Evolutionary conservation across 495 filamentous ascomycete species (phyloP).

Genomic region (Neurospora sp.): DNA sequence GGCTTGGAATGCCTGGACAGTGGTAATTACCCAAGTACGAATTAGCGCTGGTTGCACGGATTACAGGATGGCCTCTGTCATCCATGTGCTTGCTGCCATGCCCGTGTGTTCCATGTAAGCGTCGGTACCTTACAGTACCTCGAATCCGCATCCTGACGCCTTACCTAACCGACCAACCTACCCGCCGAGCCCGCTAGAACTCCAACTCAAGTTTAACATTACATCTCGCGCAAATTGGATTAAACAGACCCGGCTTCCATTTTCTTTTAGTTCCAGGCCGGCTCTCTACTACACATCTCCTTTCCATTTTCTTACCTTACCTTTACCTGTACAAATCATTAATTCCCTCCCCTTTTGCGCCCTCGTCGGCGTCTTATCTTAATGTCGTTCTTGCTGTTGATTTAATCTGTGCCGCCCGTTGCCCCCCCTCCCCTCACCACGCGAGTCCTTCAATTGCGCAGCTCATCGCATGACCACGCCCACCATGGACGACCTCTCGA

Average conservation of each 20-base stretch:
- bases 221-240: not conserved
- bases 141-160: not conserved
- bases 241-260: not conserved
- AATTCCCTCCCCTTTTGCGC: not conserved
- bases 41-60: not conserved
- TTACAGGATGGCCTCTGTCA: not conserved
- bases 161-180: not conserved
- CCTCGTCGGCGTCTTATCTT: not conserved
- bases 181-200: not conserved
- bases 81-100: not conserved
- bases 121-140: not conserved
- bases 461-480: slow-evolving; percentile 23
- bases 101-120: not conserved
- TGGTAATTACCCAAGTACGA: not conserved
- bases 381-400: not conserved
- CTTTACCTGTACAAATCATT: slow-evolving; percentile 1
- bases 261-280: not conserved
- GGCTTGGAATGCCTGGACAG: not conserved
- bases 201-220: not conserved
- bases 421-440: not conserved
- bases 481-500: slow-evolving; percentile 61
- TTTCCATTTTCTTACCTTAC: not conserved
- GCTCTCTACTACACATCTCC: not conserved
- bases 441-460: not conserved
- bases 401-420: not conserved